Conservation (phyloP, 2,329 filamentous ascomycete species). For the Scleromitrula shiraiana region DNA sequence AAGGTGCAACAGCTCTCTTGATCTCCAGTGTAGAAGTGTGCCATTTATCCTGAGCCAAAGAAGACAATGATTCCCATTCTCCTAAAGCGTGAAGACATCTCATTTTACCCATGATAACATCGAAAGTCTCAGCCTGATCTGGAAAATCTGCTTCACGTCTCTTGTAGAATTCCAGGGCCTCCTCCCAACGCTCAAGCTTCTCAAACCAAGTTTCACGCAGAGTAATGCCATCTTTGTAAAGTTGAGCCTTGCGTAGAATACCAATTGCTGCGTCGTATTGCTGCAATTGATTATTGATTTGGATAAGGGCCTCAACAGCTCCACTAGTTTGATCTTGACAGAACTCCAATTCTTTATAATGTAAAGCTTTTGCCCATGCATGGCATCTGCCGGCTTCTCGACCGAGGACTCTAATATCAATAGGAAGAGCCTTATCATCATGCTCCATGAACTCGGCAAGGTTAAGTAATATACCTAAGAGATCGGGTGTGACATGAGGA, state of each 20-base stretch:
- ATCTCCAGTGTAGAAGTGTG: constrained; percentile 80
- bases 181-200: constrained; percentile 96
- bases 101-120: constrained; percentile 99
- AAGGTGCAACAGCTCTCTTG: constrained; percentile 80
- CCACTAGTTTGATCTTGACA: constrained; percentile 93
- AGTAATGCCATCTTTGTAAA: constrained; percentile 87
- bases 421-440: constrained; percentile 94
- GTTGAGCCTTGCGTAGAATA: constrained; percentile 90
- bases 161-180: constrained; percentile 86
- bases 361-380: constrained; percentile 93
- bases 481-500: constrained; percentile 89
- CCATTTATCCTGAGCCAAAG: constrained; percentile 88
- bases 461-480: constrained; percentile 88
- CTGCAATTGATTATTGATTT: constrained; percentile 98
- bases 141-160: constrained; percentile 68
- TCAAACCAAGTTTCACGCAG: constrained; percentile 98
- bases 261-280: constrained; percentile 98
- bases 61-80: constrained; percentile 91
- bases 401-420: constrained; percentile 90
- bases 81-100: constrained; percentile 92
- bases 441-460: constrained; percentile 99
- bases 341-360: constrained; percentile 99
- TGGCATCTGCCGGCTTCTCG: constrained; percentile 95
- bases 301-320: constrained; percentile 93
- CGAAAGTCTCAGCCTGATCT: constrained; percentile 79